These are phyloP conservation scores for Argentina anserina DNA, from an alignment of 306 rosid genomes.

Conservation along the genomic window DNA sequence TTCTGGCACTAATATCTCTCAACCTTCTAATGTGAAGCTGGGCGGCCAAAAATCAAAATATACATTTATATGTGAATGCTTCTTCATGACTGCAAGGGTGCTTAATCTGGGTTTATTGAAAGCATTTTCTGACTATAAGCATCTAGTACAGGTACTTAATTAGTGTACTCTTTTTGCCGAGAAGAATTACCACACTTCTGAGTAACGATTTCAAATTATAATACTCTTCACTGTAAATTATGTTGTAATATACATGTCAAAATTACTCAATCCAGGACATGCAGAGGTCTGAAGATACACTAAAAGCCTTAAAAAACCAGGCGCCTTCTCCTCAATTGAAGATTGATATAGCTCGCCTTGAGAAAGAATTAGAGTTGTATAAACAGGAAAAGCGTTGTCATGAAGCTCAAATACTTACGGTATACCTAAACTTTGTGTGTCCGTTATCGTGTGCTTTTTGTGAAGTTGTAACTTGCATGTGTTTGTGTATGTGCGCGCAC, in stretches of 20 bases:
- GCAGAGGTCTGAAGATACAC: constrained; percentile 86
- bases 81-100: constrained; percentile 98
- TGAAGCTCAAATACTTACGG: constrained; percentile 96
- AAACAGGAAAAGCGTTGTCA: constrained; percentile 84
- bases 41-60: constrained; percentile 57
- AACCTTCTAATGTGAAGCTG: constrained; percentile 35
- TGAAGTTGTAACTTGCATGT: background rate
- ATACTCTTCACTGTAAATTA: constrained; percentile 13
- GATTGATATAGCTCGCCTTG: constrained; percentile 71
- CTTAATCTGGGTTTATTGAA: constrained; percentile 90
- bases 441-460: background rate
- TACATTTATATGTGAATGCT: constrained; percentile 94
- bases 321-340: constrained; percentile 58
- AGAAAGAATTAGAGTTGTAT: constrained; percentile 78
- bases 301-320: constrained; percentile 69
- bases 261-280: constrained; percentile 59
- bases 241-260: constrained; percentile 6
- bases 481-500: no score
- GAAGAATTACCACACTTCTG: constrained; percentile 16
- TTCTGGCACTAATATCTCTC: constrained; percentile 58
- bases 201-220: background rate
- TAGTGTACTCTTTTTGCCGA: constrained; percentile 7
- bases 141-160: constrained; percentile 86
- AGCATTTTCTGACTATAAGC: constrained; percentile 94
- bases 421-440: constrained; percentile 23